Evolutionary conservation across 805 yeast genomes (phyloP).

Genomic region (Maudiozyma saulgeensis): DNA sequence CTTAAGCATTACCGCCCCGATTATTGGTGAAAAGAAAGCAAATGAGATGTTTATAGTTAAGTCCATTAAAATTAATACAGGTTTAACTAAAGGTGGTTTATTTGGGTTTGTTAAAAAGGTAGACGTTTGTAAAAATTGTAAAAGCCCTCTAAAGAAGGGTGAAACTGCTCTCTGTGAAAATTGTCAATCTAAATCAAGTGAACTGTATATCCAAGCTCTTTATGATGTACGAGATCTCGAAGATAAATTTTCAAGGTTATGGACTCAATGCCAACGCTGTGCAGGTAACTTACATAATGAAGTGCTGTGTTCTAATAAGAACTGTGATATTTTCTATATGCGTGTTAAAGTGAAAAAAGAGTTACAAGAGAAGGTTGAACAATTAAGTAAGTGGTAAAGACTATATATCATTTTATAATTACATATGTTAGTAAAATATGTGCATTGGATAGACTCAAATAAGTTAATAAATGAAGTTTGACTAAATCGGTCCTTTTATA

Average conservation of each 20-base stretch:
- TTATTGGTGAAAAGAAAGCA: slow-evolving; percentile 77
- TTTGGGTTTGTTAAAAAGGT: slow-evolving; percentile 89
- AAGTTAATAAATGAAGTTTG: too few species aligned
- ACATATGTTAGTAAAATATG: not conserved
- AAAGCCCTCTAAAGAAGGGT: slow-evolving; percentile 56
- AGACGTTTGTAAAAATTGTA: slow-evolving; percentile 82
- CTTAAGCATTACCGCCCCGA: slow-evolving; percentile 89
- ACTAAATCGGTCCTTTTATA: too few species aligned
- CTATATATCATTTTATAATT: not conserved
- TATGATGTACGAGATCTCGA: slow-evolving; percentile 74
- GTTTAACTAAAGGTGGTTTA: slow-evolving; percentile 72
- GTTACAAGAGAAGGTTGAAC: slow-evolving; percentile 31
- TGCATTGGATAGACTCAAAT: too few species aligned
- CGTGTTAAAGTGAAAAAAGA: slow-evolving; percentile 47
- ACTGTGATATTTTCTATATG: slow-evolving; percentile 97
- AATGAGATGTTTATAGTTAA: slow-evolving; percentile 61
- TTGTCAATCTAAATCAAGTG: slow-evolving; percentile 66
- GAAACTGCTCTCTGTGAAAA: slow-evolving; percentile 74
- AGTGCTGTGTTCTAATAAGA: slow-evolving; percentile 88
- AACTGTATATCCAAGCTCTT: slow-evolving; percentile 70
- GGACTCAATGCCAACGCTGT: slow-evolving; percentile 98
- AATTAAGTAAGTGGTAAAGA: slow-evolving; percentile 33
- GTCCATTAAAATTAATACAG: slow-evolving; percentile 33
- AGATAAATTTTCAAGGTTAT: slow-evolving; percentile 70
- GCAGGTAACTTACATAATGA: slow-evolving; percentile 95